Evolutionary conservation across 345 rosid genomes (phyloP).

Genomic region (Euphorbia peplus): DNA sequence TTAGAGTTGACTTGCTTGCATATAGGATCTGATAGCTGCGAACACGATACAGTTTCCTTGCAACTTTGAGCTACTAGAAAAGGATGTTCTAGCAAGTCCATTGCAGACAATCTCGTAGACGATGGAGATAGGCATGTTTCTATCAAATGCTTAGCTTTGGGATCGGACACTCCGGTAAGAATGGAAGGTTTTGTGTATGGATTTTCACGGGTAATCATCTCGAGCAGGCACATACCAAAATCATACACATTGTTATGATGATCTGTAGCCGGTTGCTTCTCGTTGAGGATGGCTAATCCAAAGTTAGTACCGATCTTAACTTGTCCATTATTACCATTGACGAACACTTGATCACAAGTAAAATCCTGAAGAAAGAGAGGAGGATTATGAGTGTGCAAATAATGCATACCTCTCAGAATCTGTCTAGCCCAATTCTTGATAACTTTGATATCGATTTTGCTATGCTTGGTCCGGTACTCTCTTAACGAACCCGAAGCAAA

Average conservation of each 20-base stretch:
- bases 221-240: neutral
- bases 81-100: neutral
- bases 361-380: neutral
- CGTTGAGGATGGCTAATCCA: neutral
- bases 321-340: neutral
- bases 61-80: neutral
- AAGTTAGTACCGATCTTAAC: neutral
- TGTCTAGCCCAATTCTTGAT: neutral
- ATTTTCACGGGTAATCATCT: neutral
- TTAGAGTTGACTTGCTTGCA: neutral
- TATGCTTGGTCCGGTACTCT: neutral
- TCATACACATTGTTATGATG: neutral
- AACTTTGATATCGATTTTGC: neutral
- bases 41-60: neutral
- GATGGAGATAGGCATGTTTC: neutral
- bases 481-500: constrained; percentile 66
- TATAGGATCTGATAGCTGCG: neutral
- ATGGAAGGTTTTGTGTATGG: neutral
- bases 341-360: neutral
- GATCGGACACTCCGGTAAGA: neutral
- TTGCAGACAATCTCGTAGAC: neutral
- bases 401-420: neutral
- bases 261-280: neutral
- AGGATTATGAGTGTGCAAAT: neutral
- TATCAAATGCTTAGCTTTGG: neutral